Evolutionary conservation across 345 rosid genomes (phyloP).

Genomic region (Sonneratia caseolaris): DNA sequence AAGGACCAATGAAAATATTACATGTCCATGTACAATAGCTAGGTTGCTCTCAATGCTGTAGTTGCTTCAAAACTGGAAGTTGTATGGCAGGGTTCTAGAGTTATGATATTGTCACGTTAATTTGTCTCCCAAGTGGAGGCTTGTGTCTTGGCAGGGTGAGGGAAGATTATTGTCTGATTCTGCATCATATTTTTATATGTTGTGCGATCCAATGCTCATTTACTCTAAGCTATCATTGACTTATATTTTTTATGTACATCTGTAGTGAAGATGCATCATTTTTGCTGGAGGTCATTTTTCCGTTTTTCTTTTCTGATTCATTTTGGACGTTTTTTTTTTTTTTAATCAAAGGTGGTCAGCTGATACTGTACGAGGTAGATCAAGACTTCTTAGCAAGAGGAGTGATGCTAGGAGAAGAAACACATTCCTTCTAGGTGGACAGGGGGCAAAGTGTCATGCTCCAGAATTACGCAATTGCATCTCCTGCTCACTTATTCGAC

Average conservation of each 20-base stretch:
- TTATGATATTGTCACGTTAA: background rate
- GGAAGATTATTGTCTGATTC: background rate
- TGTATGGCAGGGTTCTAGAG: background rate
- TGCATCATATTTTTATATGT: too few species aligned
- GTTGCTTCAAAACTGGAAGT: background rate
- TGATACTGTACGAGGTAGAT: conserved; percentile 10
- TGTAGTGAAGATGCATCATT: conserved; percentile 1
- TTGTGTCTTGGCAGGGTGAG: background rate
- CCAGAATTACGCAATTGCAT: conserved; percentile 26
- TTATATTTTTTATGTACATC: background rate
- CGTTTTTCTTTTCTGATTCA: background rate
- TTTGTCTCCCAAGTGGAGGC: background rate
- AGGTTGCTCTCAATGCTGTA: background rate
- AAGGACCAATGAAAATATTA: background rate
- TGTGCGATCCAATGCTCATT: background rate
- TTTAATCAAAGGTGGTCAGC: conserved; percentile 7
- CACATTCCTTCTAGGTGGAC: conserved; percentile 22
- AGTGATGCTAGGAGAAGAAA: conserved; percentile 25
- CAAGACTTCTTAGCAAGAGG: conserved; percentile 21
- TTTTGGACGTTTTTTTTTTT: conserved; percentile 5
- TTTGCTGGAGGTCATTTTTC: background rate
- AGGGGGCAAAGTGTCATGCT: conserved; percentile 16
- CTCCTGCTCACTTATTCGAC: conserved; percentile 36
- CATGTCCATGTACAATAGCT: background rate
- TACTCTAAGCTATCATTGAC: background rate